Percentiles rank a stretch among this genome's conserved stretches.
Conservation (phyloP, 2,329 filamentous ascomycete species). For the Diaporthe longicolla region DNA sequence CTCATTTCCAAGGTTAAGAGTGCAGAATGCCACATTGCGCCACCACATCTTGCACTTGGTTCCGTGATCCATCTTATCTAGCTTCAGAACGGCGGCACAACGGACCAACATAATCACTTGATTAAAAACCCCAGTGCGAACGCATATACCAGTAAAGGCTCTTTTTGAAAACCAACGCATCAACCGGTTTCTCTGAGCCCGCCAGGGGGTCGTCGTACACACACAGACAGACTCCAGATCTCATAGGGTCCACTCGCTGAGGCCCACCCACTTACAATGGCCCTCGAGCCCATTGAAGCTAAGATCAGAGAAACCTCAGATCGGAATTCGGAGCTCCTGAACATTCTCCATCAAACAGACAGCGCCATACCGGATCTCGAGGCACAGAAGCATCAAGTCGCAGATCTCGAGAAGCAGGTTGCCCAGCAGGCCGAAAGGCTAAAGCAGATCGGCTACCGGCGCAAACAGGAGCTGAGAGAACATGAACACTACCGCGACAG, state of each 20-base stretch:
- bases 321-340: slow-evolving; percentile 60
- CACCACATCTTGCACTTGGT: background rate
- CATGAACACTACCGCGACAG: slow-evolving; percentile 68
- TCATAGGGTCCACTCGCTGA: background rate
- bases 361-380: slow-evolving; percentile 61
- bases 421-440: slow-evolving; percentile 54
- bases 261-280: slow-evolving; percentile 45
- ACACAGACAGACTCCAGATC: background rate
- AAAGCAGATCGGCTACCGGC: slow-evolving; percentile 55
- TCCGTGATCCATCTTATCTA: background rate
- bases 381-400: slow-evolving; percentile 61
- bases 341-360: slow-evolving; percentile 63
- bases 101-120: background rate
- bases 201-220: background rate
- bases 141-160: background rate
- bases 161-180: too few relatives aligned
- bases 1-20: background rate
- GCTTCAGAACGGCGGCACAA: background rate
- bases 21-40: slow-evolving; percentile 10
- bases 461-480: slow-evolving; percentile 63
- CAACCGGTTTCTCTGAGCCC: background rate
- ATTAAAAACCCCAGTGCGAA: too few relatives aligned
- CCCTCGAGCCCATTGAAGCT: slow-evolving; percentile 52
- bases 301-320: slow-evolving; percentile 57
- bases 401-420: slow-evolving; percentile 60